phyloP scores from a whole-genome alignment of 2,329 filamentous ascomycete genomes.

The Ophiostoma sp. region DNA sequence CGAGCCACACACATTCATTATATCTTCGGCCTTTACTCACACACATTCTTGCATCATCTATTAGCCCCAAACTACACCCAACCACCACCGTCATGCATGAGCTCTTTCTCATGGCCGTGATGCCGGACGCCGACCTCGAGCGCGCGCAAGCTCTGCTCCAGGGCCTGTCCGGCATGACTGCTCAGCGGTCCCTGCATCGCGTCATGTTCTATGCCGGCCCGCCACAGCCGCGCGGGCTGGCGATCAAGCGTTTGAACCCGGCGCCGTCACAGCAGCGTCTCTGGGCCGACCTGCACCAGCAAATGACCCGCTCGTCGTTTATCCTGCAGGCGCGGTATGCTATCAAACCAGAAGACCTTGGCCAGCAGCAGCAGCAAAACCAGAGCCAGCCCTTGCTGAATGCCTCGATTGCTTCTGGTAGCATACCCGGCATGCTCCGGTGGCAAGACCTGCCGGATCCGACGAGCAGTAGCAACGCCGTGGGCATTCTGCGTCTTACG shows the following conservation, averaged over 20 bases:
- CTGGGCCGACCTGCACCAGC: slow-evolving; percentile 52
- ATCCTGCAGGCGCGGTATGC: slow-evolving; percentile 52
- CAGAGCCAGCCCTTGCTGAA: slow-evolving; percentile 33
- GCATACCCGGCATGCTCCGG: slow-evolving; percentile 42
- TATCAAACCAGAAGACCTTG: slow-evolving; percentile 42
- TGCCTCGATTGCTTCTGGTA: slow-evolving; percentile 26
- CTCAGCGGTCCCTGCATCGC: slow-evolving; percentile 45
- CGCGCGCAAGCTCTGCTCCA: slow-evolving; percentile 49
- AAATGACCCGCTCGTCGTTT: slow-evolving; percentile 53
- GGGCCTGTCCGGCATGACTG: slow-evolving; percentile 52
- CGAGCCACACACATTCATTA: no score
- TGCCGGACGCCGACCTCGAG: slow-evolving; percentile 49
- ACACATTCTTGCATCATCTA: no score
- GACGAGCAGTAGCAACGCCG: slow-evolving; percentile 32
- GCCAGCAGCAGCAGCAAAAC: slow-evolving; percentile 25
- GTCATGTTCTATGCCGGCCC: slow-evolving; percentile 51
- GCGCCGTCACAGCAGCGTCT: slow-evolving; percentile 29
- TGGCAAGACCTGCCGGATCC: slow-evolving; percentile 60
- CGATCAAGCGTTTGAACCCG: slow-evolving; percentile 33
- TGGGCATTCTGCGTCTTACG: slow-evolving; percentile 36
- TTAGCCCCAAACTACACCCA: background rate
- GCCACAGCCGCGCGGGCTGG: slow-evolving; percentile 40
- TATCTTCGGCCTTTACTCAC: no score
- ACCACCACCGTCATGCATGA: slow-evolving; percentile 45
- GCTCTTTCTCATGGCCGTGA: slow-evolving; percentile 51